Base-by-base conservation (phyloP, 495 filamentous ascomycete genomes). In the Aspergillus conjunctus region DNA sequence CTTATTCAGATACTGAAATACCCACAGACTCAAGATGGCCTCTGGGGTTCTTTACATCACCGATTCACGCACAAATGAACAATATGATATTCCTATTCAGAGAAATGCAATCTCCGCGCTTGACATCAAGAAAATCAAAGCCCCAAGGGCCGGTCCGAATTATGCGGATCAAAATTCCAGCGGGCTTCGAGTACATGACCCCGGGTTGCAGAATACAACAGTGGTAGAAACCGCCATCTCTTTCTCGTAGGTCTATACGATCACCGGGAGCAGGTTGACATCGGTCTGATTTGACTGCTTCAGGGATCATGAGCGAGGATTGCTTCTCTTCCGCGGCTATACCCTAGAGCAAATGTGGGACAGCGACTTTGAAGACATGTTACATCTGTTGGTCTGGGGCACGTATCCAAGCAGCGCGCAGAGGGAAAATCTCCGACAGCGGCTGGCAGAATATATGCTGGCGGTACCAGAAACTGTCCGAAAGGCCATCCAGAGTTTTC, bases 161-260 rank as follows among this genome's bases (percentile, higher is more conserved):
- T 64, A 61, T 10, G 66, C 64, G 0, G 62, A 76, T 37, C 68
- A 72, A 51, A 54, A 68, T 9, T 54, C 61, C 17, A 55, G 63
- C 26, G 81, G 81, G 4, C 69, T 85, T 4, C 71, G 79, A 3
- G 65, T 86, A 2, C 77, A 79, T 48, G 84, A 86, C 65, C 80
- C 81, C 1, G 84, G 79, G 1, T 75, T 82, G 60, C 73, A 79
- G 33, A 85, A 85, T 65, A 86, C 84, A 5, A 78, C 81, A 0
- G 78, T 80, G 11, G 73, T 77, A 15, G 69, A 80, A 56, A 76
- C 78, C 6, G 69, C 67, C 7, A 83, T 86, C 53, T 85, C 77
- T 20, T 81, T 80, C 60, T 82, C 81, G 76, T 83, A 79, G 49
- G 74, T 62, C 10, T 9, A 37, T 7, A 5, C 21, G 5, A 5